Base-by-base conservation (phyloP, 768 basidiomycete genomes). In the Mycena crocata region DNA sequence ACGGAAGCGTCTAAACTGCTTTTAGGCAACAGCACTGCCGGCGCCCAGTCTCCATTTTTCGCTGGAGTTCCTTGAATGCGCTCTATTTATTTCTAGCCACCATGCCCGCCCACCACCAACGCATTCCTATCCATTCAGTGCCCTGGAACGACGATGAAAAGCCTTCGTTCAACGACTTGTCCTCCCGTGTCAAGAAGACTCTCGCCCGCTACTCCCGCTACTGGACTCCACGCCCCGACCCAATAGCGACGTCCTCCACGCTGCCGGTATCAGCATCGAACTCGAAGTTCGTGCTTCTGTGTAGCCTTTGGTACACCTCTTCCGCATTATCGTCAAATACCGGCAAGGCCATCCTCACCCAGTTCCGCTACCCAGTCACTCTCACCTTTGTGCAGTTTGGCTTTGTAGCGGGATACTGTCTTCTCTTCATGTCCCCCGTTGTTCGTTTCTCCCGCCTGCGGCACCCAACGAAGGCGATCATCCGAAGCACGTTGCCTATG, bases 321-420 rank as follows among this genome's bases (percentile, higher is more conserved):
- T 98, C 96, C 8, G 97, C 97, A 1, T 79, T 99, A 55, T 96
- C 95, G 2, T 97, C 95, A 44, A 99, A 98, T 75, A 98, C 97
- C 1, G 98, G 96, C 62, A 99, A 99, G 77, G 87, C 92, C 48
- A 96, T 99, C 79, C 85, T 99, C 72, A 96, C 85, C 71, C 91
- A 92, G 72, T 99, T 98, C 80, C 88, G 90, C 57, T 98, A 93
- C 80, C 98, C 98, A 6, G 88, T 99, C 75, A 99, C 98, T 67
- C 89, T 99, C 75, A 99, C 98, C 40, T 94, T 99, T 75, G 87
- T 99, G 73, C 98, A 99, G 77, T 99, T 99, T 75, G 96, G 91
- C 70, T 98, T 99, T 77, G 92, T 98, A 52, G 93, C 95, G 10
- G 82, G 81, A 13, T 98, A 93, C 80, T 98, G 94, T 75, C 82